A percentile compares a stretch with the other conserved stretches of the same genome.
phyloP scores from a whole-genome alignment of 441 rosid species.

The Aleurites moluccanus region DNA sequence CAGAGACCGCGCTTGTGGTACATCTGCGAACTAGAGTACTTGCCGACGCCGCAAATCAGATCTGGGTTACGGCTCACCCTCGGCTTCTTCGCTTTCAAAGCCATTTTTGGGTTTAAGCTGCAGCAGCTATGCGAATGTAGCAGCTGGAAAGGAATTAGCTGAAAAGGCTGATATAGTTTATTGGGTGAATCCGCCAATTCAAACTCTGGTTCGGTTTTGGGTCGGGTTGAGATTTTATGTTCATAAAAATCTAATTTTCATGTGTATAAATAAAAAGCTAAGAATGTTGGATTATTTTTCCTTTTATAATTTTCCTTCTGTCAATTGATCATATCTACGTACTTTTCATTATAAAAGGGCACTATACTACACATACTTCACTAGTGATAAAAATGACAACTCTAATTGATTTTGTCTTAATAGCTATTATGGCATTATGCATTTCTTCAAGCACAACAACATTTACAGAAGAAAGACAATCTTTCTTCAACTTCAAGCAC shows the following conservation, averaged over 20 bases:
- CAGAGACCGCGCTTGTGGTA: conserved; percentile 80
- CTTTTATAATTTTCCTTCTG: neutral
- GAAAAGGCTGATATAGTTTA: no score
- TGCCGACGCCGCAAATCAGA: conserved; percentile 59
- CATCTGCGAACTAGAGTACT: conserved; percentile 67
- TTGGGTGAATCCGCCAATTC: neutral
- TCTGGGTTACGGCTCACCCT: conserved; percentile 58
- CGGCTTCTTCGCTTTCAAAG: conserved; percentile 25
- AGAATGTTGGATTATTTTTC: neutral
- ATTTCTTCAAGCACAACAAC: neutral
- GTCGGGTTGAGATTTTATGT: no score
- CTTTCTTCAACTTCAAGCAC: neutral
- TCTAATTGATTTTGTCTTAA: neutral
- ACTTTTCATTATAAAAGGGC: no score
- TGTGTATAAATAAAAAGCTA: no score
- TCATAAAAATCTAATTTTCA: no score
- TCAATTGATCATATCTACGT: neutral
- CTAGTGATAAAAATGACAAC: neutral
- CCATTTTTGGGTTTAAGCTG: neutral
- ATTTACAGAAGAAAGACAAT: neutral
- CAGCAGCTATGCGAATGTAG: no score
- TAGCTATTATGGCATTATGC: neutral
- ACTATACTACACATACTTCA: no score
- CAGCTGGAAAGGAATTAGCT: neutral
- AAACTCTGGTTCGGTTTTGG: no score